Evolutionary conservation across 2,329 filamentous ascomycete genomes (phyloP).

Genomic region (Cadophora luteo-olivacea): DNA sequence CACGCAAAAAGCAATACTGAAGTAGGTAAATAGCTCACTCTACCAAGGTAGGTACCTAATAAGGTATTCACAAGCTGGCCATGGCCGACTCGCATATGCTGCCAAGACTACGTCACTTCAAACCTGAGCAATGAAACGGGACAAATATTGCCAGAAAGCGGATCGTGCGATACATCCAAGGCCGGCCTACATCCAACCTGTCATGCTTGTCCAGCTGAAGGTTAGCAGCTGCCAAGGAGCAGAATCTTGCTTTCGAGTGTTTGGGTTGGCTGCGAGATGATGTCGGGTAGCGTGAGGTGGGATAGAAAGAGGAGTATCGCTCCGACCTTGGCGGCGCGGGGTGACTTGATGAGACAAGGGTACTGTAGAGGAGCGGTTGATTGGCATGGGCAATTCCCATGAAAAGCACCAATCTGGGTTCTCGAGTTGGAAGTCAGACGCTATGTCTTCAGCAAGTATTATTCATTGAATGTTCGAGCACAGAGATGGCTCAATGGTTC

Average conservation of each 20-base stretch:
- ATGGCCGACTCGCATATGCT: not conserved
- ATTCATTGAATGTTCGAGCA: too few relatives aligned
- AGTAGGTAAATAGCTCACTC: slow-evolving; percentile 2
- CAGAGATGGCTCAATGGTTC: too few relatives aligned
- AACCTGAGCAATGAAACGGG: not conserved
- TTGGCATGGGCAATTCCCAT: not conserved
- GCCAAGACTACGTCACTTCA: slow-evolving; percentile 17
- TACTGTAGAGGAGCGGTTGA: not conserved
- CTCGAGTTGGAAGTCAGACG: too few relatives aligned
- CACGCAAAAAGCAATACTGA: not conserved
- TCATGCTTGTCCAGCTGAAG: slow-evolving; percentile 19
- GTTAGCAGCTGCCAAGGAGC: slow-evolving; percentile 13
- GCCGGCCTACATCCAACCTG: not conserved
- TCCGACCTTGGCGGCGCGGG: slow-evolving; percentile 13
- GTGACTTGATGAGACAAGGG: slow-evolving; percentile 5
- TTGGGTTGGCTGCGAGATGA: slow-evolving; percentile 38
- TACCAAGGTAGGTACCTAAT: not conserved
- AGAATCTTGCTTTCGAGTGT: slow-evolving; percentile 8
- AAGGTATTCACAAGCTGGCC: not conserved
- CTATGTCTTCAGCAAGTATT: too few relatives aligned
- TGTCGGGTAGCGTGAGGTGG: slow-evolving; percentile 42
- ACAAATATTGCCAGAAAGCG: not conserved
- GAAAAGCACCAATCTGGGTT: too few relatives aligned
- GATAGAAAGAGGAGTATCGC: not conserved
- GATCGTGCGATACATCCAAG: not conserved